Base-by-base conservation (phyloP, 2,329 filamentous ascomycete species). In the Incumbomyces delicatus region DNA sequence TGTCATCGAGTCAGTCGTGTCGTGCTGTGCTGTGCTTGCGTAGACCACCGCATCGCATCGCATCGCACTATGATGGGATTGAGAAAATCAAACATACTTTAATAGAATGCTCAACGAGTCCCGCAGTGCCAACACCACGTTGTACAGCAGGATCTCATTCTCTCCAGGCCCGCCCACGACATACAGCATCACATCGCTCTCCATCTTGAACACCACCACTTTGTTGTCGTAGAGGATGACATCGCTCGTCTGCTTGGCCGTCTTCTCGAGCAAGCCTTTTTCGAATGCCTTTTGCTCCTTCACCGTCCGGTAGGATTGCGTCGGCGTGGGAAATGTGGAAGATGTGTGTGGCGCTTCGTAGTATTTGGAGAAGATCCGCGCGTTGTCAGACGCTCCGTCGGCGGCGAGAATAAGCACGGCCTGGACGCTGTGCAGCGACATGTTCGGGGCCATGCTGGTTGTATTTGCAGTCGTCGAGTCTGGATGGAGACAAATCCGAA, bases 171-270 rank as follows among this genome's bases (percentile, higher is more conserved):
- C 81, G 55, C 90, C 90, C 10, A 98, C 86, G 20, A 96, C 85
- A 65, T 96, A 96, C 38, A 86, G 79, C 84, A 95, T 95, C 48
- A 96, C 85, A 66, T 98, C 92, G 58, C 86, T 88, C 73, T 98
- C 92, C 72, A 85, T 85, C 80, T 98, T 98, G 76, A 95, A 98
- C 44, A 96, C 83, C 46, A 96, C 87, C 51, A 98, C 84, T 60
- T 87, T 81, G 71, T 94, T 94, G 70, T 98, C 92, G 70, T 95
- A 96, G 47, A 98, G 80, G 58, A 98, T 94, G 60, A 98, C 92
- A 70, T 96, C 92, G 58, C 85, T 87, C 12, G 80, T 89, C 71
- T 94, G 87, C 75, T 96, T 98, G 57, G 85, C 83, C 13, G 92
- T 96, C 77, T 98, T 96, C 61, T 95, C 83, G 50, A 95, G 72